Evolutionary conservation across 139 green algal species (phyloP), one percentile per base, ranked within the genome.

Genomic region (Edaphochlamys debaryana): DNA sequence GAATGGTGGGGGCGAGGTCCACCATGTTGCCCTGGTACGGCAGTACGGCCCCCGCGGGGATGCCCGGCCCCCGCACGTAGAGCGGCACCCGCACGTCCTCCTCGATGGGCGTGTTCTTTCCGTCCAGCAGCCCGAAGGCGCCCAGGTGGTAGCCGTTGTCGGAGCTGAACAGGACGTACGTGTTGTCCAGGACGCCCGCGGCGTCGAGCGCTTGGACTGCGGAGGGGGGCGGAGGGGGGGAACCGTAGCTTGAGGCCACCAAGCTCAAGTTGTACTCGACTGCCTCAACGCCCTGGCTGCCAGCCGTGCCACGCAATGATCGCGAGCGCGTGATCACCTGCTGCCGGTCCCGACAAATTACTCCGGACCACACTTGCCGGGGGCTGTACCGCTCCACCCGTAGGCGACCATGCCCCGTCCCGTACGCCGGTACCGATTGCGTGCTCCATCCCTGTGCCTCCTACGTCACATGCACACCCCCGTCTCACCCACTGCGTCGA

Each of bases 71-170:
- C 41, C 38, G 29, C 30, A 82, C 73, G 38, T 45, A 63, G 62
- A 82, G 73, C 5, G 76, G 76, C 27, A 82, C 76, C 5, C 56
- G 76, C 38, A 82, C 9, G 32, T 82, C 76, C n/a, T 72, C 62
- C 76, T 82, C 52, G 40, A 70, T 70, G 15, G 76, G 76, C 67
- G 25, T 2, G 60, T 38, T 38, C 60, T 67, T 67, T 23, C 60
- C 60, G 7, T 38, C 37, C 8, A 25, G 27, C 58, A 81, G 38
- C 6, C 56, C 32, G 37, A 69, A 60, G 63, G 37, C 37, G 23
- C 74, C 74, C 36, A 81, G 38, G 36, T 81, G 74, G 54, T 71
- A 69, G 23, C 29, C 50, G 34, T 40, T 86, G 56, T 86, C 79
- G 25, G 29, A 29, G 7, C 42, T 67, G 79, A 68, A 86, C 22